Evolutionary conservation across 441 rosid species (phyloP).

Genomic region (Rhodomyrtus psidioides): DNA sequence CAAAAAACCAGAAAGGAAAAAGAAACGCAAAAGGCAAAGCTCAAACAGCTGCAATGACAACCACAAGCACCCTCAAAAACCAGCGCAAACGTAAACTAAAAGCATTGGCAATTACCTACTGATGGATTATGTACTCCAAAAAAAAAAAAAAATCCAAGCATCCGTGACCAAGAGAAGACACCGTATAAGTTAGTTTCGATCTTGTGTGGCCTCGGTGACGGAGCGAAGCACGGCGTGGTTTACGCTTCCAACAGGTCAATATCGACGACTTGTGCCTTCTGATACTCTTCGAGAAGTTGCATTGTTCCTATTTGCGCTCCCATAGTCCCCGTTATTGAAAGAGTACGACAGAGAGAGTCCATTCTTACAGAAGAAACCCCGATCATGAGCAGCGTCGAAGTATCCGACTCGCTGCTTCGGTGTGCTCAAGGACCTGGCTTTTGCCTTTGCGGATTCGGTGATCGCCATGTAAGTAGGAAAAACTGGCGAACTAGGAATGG

Average conservation of each 20-base stretch:
- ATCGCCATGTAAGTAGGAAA: constrained; percentile 60
- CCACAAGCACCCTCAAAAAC: background rate
- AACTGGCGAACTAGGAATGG: constrained; percentile 33
- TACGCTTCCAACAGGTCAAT: background rate
- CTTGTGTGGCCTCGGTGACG: background rate
- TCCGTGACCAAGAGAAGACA: background rate
- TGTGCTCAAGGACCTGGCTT: constrained; percentile 60
- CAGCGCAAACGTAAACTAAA: background rate
- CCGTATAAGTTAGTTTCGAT: background rate
- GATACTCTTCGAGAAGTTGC: background rate
- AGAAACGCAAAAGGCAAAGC: background rate
- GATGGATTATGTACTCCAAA: background rate
- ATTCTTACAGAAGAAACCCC: constrained; percentile 11
- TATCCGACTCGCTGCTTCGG: constrained; percentile 37
- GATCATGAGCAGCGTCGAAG: constrained; percentile 28
- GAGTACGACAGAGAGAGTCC: constrained; percentile 33
- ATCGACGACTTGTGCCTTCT: background rate
- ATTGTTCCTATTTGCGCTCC: constrained; percentile 14
- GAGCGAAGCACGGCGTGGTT: background rate
- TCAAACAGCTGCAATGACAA: background rate
- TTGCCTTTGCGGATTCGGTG: constrained; percentile 67
- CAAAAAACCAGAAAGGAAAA: background rate
- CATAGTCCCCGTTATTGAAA: constrained; percentile 36
- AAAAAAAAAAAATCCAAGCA: background rate
- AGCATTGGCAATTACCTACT: background rate